phyloP scores from a whole-genome alignment of 2,329 filamentous ascomycete species.

The Didymella sp. region DNA sequence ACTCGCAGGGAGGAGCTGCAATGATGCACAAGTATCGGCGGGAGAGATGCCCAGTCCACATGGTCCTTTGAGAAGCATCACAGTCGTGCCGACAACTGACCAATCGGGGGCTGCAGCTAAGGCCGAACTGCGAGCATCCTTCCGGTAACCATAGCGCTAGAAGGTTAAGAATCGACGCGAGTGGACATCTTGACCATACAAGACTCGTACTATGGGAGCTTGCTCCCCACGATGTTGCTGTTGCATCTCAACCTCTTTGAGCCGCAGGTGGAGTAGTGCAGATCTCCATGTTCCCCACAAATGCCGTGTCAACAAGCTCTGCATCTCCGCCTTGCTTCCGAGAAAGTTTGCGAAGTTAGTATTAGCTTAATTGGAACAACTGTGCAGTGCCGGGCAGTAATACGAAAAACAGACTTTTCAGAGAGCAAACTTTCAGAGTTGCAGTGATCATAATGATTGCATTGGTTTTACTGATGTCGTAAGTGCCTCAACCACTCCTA shows the following conservation, averaged over 20 bases:
- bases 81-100: conserved; percentile 30
- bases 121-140: neutral
- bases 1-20: conserved; percentile 4
- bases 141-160: conserved; percentile 1
- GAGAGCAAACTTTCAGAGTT: neutral
- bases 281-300: conserved; percentile 17
- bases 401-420: neutral
- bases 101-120: conserved; percentile 20
- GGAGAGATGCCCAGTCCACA: conserved; percentile 12
- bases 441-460: neutral
- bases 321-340: conserved; percentile 8
- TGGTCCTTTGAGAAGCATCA: neutral
- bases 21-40: conserved; percentile 7
- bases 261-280: conserved; percentile 13
- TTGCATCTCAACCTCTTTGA: conserved; percentile 25
- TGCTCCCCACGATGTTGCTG: conserved; percentile 5
- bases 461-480: neutral
- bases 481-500: neutral
- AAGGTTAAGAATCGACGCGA: neutral
- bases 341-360: neutral
- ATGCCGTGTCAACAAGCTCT: conserved; percentile 3
- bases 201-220: conserved; percentile 9
- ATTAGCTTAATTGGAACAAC: neutral
- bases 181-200: conserved; percentile 12
- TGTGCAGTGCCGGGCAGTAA: neutral